These are phyloP conservation scores for Calamus simplicifolius DNA, from an alignment of 176 grass and related monocot genomes.

Conservation along the genomic window DNA sequence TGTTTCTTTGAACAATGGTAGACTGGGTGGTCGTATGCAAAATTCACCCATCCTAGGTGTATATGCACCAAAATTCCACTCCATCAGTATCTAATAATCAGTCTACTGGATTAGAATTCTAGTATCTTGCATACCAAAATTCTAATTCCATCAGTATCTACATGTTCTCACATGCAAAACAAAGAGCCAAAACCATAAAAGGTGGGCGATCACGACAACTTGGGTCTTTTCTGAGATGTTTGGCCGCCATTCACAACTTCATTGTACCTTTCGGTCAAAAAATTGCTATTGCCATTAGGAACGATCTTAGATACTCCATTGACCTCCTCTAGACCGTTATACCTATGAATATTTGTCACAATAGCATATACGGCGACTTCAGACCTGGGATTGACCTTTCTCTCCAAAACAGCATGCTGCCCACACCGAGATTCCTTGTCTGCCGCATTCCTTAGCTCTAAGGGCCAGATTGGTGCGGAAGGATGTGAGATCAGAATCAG, in stretches of 20 bases:
- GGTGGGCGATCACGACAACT: not conserved
- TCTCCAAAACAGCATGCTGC: conserved; percentile 56
- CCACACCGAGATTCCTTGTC: conserved; percentile 35
- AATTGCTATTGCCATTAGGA: not conserved
- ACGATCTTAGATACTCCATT: not conserved
- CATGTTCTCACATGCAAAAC: not conserved
- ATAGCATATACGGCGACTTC: conserved; percentile 46
- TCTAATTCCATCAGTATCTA: conserved; percentile 2
- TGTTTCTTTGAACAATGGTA: too few relatives aligned
- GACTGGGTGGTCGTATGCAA: too few relatives aligned
- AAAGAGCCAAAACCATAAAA: not conserved
- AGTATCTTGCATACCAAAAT: too few relatives aligned
- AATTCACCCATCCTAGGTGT: too few relatives aligned
- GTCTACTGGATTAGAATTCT: too few relatives aligned
- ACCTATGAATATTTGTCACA: conserved; percentile 55
- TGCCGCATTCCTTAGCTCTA: conserved; percentile 32
- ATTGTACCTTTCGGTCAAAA: conserved; percentile 21
- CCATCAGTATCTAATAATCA: too few relatives aligned
- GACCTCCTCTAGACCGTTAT: conserved; percentile 22
- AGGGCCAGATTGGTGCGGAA: too few relatives aligned
- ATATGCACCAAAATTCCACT: too few relatives aligned
- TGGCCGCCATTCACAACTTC: conserved; percentile 15
- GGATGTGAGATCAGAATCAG: too few relatives aligned
- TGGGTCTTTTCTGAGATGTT: conserved; percentile 26
- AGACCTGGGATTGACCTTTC: conserved; percentile 35